Conservation (phyloP, 805 yeast species). For the Debaryomyces castellii region DNA sequence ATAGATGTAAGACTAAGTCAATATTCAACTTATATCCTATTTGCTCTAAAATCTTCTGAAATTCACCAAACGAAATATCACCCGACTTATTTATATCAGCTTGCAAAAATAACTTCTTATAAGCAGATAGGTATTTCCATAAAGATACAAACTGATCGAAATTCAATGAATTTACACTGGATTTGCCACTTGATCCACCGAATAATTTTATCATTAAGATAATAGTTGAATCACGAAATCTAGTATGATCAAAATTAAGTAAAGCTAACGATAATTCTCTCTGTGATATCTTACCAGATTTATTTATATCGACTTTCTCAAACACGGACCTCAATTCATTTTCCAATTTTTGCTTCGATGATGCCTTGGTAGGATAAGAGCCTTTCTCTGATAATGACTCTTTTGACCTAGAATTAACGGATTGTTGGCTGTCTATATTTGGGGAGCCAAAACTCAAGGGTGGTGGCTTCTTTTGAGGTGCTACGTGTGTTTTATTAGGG, state of each 20-base stretch:
- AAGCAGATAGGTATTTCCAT: conserved; percentile 67
- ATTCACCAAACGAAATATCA: conserved; percentile 65
- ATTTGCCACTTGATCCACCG: conserved; percentile 31
- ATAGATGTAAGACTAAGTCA: conserved; percentile 56
- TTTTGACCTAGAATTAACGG: conserved; percentile 13
- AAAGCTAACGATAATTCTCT: conserved; percentile 58
- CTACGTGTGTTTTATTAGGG: neutral
- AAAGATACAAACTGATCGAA: conserved; percentile 65
- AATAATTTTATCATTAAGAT: conserved; percentile 62
- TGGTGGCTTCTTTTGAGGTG: conserved; percentile 19
- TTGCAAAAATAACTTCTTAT: conserved; percentile 61
- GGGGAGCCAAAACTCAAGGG: conserved; percentile 7
- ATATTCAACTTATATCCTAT: conserved; percentile 65
- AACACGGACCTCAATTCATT: conserved; percentile 49
- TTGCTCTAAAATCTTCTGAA: conserved; percentile 56
- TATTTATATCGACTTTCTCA: conserved; percentile 53
- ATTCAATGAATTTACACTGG: conserved; percentile 25
- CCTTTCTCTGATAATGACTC: conserved; percentile 21
- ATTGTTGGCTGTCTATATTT: conserved; percentile 3
- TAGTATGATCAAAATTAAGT: conserved; percentile 62
- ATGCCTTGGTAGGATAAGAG: conserved; percentile 10
- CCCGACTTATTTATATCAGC: conserved; percentile 62
- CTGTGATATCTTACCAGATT: conserved; percentile 55
- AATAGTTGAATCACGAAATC: conserved; percentile 60
- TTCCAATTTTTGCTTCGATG: conserved; percentile 44